Evolutionary conservation across 1,284 basidiomycete species (phyloP).

Genomic region (Malassezia caprae): DNA sequence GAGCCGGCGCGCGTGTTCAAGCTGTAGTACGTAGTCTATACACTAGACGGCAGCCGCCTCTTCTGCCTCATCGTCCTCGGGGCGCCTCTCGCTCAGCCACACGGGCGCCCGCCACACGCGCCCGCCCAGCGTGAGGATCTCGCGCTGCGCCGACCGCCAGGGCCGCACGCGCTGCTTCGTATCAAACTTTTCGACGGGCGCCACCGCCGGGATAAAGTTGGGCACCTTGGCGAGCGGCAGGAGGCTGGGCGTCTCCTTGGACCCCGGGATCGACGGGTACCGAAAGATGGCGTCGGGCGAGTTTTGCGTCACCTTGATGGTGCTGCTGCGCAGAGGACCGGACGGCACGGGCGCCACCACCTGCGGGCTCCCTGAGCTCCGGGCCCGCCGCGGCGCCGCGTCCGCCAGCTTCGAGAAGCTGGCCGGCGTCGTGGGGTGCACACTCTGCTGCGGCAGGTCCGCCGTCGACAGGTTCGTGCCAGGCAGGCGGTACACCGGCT

Average conservation of each 20-base stretch:
- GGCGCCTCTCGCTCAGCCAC: slow-evolving; percentile 24
- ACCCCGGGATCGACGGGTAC: slow-evolving; percentile 27
- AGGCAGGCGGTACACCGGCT: slow-evolving; percentile 38
- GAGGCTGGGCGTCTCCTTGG: slow-evolving; percentile 23
- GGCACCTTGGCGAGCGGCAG: slow-evolving; percentile 30
- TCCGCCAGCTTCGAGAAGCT: slow-evolving; percentile 1
- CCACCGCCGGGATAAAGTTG: slow-evolving; percentile 17
- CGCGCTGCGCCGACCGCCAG: slow-evolving; percentile 27
- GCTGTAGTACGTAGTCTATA: background rate
- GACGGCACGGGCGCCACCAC: background rate
- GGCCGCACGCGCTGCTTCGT: slow-evolving; percentile 18
- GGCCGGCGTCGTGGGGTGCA: slow-evolving; percentile 13
- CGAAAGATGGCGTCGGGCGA: slow-evolving; percentile 22
- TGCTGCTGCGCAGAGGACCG: background rate
- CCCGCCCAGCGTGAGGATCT: slow-evolving; percentile 34
- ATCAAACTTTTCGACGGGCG: slow-evolving; percentile 21
- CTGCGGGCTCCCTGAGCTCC: background rate
- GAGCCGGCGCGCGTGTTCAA: slow-evolving; percentile 11
- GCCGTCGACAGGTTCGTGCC: slow-evolving; percentile 23
- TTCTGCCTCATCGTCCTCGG: background rate
- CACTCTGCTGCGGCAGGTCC: slow-evolving; percentile 9
- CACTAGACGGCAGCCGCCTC: background rate
- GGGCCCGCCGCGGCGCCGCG: background rate
- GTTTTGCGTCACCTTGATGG: slow-evolving; percentile 6
- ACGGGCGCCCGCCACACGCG: slow-evolving; percentile 30